Conservation (phyloP, 176 grass and related monocot genomes). For the Themeda triandra region DNA sequence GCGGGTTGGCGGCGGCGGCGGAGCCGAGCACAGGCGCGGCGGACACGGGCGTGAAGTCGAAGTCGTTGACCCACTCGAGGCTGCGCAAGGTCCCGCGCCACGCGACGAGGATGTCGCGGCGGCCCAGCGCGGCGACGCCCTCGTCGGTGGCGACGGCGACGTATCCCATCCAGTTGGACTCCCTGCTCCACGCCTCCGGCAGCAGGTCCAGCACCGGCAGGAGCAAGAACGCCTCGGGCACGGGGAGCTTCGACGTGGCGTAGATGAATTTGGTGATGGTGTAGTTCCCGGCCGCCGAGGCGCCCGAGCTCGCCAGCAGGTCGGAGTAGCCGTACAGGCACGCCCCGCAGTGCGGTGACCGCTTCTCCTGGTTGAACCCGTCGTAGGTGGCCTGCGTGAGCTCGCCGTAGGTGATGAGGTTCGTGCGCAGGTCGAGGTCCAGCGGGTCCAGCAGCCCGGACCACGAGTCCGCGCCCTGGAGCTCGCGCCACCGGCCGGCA, state of each 20-base stretch:
- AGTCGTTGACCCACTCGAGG: slow-evolving; percentile 72
- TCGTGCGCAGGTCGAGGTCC: too few species aligned
- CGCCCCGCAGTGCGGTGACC: too few species aligned
- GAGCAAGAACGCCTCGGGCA: slow-evolving; percentile 71
- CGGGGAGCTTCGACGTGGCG: slow-evolving; percentile 49
- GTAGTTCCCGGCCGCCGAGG: slow-evolving; percentile 28
- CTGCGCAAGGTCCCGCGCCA: slow-evolving; percentile 68
- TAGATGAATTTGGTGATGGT: slow-evolving; percentile 69
- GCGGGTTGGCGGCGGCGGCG: not conserved
- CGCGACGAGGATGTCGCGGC: slow-evolving; percentile 78
- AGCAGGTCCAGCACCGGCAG: slow-evolving; percentile 25
- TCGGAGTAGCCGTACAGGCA: too few species aligned
- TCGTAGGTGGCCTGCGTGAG: too few species aligned
- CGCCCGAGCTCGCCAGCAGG: too few species aligned
- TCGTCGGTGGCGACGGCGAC: slow-evolving; percentile 82
- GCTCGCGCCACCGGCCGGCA: too few species aligned
- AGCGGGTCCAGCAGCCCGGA: too few species aligned
- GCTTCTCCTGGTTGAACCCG: too few species aligned
- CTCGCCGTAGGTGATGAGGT: too few species aligned
- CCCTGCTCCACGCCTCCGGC: slow-evolving; percentile 43
- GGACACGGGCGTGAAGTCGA: slow-evolving; percentile 59
- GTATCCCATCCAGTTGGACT: slow-evolving; percentile 91
- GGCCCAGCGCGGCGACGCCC: slow-evolving; percentile 56
- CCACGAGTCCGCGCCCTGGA: too few species aligned
- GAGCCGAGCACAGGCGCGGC: slow-evolving; percentile 43